phyloP scores from a whole-genome alignment of 257 asterid genomes.

The Penstemon newberryi region DNA sequence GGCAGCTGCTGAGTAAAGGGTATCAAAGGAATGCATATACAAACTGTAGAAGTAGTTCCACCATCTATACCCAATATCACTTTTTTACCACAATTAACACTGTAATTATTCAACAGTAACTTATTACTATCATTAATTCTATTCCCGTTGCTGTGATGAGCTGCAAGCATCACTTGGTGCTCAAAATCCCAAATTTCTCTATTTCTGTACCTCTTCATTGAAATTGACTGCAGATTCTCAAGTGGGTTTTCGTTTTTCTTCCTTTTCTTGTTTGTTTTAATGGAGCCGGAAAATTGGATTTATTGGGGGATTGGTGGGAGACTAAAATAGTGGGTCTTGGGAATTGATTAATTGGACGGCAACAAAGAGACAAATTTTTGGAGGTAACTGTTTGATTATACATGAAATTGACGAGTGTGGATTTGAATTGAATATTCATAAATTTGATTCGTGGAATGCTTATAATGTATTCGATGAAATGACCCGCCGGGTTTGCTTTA shows the following conservation, averaged over 20 bases:
- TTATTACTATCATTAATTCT: conserved; percentile 14
- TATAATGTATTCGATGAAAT: conserved; percentile 33
- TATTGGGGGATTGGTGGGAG: conserved; percentile 22
- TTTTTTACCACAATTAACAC: conserved; percentile 27
- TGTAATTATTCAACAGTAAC: conserved; percentile 8
- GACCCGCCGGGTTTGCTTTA: conserved; percentile 28
- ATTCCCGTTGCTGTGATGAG: conserved; percentile 24
- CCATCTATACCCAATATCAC: conserved; percentile 83
- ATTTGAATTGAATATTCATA: conserved; percentile 22
- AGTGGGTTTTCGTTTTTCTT: conserved; percentile 1
- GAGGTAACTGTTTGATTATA: conserved; percentile 31
- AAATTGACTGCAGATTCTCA: conserved; percentile 10
- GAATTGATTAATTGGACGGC: conserved; percentile 46
- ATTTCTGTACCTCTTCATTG: conserved; percentile 42
- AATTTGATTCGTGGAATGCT: conserved; percentile 25
- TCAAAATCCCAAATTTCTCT: conserved; percentile 49
- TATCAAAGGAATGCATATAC: conserved; percentile 65
- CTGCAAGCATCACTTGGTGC: conserved; percentile 37
- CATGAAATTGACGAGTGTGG: conserved; percentile 44
- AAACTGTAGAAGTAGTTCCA: conserved; percentile 72
- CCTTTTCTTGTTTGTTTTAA: neutral
- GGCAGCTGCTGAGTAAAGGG: conserved; percentile 49
- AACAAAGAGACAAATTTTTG: conserved; percentile 39
- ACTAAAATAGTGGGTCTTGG: conserved; percentile 29
- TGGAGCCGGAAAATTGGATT: neutral